phyloP scores from a whole-genome alignment of 2,329 filamentous ascomycete species.

The Dryadomyces quercivorus region DNA sequence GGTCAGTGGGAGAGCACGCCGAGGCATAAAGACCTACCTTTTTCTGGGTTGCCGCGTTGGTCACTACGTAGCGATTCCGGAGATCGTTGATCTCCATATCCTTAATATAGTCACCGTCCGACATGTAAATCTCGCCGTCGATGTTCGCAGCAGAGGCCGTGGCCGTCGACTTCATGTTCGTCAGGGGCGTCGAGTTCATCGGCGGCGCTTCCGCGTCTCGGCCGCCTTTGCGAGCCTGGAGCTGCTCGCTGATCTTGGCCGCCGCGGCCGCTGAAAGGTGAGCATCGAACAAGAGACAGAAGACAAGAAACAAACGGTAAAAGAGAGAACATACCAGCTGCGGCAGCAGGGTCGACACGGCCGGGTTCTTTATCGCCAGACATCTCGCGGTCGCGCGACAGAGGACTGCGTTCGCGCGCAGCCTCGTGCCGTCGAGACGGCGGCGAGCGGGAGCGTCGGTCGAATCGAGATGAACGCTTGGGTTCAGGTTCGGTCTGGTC shows the following conservation, averaged over 20 bases:
- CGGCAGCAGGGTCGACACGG: conserved; percentile 57
- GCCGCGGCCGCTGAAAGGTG: conserved; percentile 60
- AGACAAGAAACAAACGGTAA: background rate
- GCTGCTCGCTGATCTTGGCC: conserved; percentile 71
- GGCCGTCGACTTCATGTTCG: conserved; percentile 25
- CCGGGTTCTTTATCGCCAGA: conserved; percentile 25
- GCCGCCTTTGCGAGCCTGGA: conserved; percentile 77
- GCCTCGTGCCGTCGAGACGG: conserved; percentile 53
- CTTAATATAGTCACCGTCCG: conserved; percentile 95
- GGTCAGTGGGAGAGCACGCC: conserved; percentile 27
- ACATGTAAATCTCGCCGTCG: conserved; percentile 83
- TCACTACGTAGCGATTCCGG: conserved; percentile 91
- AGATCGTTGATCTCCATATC: conserved; percentile 98
- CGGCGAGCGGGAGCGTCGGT: conserved; percentile 82
- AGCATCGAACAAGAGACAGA: background rate
- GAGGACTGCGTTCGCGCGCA: conserved; percentile 69
- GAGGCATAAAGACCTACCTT: conserved; percentile 85
- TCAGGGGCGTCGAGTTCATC: conserved; percentile 49
- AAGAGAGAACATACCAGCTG: conserved; percentile 50
- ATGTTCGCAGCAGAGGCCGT: conserved; percentile 39
- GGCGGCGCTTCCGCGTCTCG: conserved; percentile 85
- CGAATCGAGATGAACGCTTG: conserved; percentile 68
- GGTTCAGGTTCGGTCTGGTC: conserved; percentile 81
- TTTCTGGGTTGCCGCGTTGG: conserved; percentile 94
- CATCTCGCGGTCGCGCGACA: conserved; percentile 33